These are phyloP conservation scores for Mercurialis annua DNA, from an alignment of 345 rosid species.

Conservation along the genomic window DNA sequence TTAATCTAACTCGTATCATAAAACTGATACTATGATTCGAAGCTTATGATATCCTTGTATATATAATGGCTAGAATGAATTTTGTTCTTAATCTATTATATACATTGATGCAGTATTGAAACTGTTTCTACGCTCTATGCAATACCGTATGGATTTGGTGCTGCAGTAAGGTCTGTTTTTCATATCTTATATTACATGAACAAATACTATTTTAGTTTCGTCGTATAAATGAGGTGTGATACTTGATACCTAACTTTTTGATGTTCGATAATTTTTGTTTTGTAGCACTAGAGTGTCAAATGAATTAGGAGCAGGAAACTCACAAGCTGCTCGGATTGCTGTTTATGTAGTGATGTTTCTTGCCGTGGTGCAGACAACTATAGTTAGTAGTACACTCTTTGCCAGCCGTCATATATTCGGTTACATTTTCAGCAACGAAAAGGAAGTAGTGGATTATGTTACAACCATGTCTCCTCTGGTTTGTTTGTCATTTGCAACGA, in stretches of 20 bases:
- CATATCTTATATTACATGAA: not conserved
- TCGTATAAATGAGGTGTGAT: too few relatives aligned
- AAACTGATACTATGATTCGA: too few relatives aligned
- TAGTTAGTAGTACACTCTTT: constrained; percentile 14
- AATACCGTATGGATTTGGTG: constrained; percentile 23
- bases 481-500: constrained; percentile 19
- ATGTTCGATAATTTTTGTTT: not conserved
- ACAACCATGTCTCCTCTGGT: constrained; percentile 22
- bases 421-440: constrained; percentile 20
- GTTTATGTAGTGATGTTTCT: constrained; percentile 21
- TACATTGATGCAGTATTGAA: not conserved
- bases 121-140: not conserved
- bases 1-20: too few relatives aligned
- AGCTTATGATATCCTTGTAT: not conserved
- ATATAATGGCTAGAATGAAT: not conserved
- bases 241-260: not conserved
- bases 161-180: constrained; percentile 22
- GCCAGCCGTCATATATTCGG: constrained; percentile 19
- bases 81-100: not conserved
- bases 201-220: not conserved
- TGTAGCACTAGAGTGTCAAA: constrained; percentile 26
- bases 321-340: constrained; percentile 14
- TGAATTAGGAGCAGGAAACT: constrained; percentile 30
- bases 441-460: constrained; percentile 27
- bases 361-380: constrained; percentile 6